These are phyloP conservation scores for Chalciporus chontae DNA, from an alignment of 768 basidiomycete genomes.

Conservation along the genomic window DNA sequence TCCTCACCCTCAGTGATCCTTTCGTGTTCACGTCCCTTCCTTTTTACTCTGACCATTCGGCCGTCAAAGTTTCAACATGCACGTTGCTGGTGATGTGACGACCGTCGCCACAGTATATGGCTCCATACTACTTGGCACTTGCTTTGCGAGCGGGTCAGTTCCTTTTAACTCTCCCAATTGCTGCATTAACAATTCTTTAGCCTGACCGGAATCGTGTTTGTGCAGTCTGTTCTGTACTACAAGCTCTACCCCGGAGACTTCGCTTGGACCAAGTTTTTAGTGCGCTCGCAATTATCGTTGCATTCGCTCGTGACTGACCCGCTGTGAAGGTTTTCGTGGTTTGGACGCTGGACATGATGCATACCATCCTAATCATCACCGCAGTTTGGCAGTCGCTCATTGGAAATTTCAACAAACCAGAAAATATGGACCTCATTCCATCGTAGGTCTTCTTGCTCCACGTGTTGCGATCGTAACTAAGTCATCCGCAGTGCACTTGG, in stretches of 20 bases:
- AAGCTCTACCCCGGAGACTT: slow-evolving; percentile 30
- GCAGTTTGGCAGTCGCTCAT: slow-evolving; percentile 29
- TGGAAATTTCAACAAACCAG: slow-evolving; percentile 20
- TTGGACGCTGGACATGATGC: slow-evolving; percentile 28
- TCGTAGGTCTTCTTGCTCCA: slow-evolving; percentile 10
- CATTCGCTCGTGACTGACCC: background rate
- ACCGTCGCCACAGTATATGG: slow-evolving; percentile 31
- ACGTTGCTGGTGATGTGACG: slow-evolving; percentile 27
- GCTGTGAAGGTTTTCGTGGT: slow-evolving; percentile 23
- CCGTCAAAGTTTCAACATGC: slow-evolving; percentile 15
- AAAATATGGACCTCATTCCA: slow-evolving; percentile 28
- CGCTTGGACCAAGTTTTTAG: slow-evolving; percentile 26
- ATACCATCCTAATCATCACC: slow-evolving; percentile 25
- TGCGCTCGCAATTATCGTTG: background rate
- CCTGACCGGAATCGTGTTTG: slow-evolving; percentile 31
- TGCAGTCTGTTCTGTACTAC: slow-evolving; percentile 29
- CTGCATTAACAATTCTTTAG: slow-evolving; percentile 16
- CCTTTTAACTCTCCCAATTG: background rate
- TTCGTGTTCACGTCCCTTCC: slow-evolving; percentile 29
- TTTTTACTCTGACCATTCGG: slow-evolving; percentile 13
- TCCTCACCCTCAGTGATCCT: slow-evolving; percentile 19
- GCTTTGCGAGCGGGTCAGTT: slow-evolving; percentile 27
- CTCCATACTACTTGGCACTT: slow-evolving; percentile 30
- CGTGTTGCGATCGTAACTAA: background rate
- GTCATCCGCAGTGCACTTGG: slow-evolving; percentile 21